Evolutionary conservation across 129 eudicot genomes (phyloP), one percentile per base, ranked within the genome.

Genomic region (Heracleum sosnowskyi): DNA sequence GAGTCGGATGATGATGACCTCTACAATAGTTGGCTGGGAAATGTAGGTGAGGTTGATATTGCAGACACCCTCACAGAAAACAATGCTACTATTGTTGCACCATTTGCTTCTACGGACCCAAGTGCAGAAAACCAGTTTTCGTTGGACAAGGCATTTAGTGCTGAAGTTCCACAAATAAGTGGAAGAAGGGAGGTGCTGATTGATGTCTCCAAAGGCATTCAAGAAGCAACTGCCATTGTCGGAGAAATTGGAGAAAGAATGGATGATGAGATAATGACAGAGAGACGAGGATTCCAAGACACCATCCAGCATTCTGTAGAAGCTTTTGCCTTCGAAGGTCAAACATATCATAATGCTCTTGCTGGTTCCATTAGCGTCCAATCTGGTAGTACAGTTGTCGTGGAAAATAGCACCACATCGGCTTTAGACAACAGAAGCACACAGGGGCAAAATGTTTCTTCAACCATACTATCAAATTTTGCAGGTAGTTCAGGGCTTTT

Each of bases 1-100:
- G 89, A 84, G n/a, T 88, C 88, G 11, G 93, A 80, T 70, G 82
- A 85, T 3, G 98, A 91, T 64, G 92, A 91, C 28, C 81, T 90
- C 44, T 79, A 89, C 69, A 82, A 81, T 20, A 84, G 81, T 77
- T 89, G 95, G 96, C 80, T 82, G 74, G 85, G 75, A 72, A 87
- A 84, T 33, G 87, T 53, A 42, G 84, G 77, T 33, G 86, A 73
- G 68, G 73, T 79, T 44, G 88, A 86, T 39, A 74, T 69, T 77
- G 80, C 85, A 36, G 85, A 55, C 44, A 35, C 69, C 24, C 82
- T 74, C 39, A 72, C 40, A 68, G 85, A 37, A 75, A 78, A 73
- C 37, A 79, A 76, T 57, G 60, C 49, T 11, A 34, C 51, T 37
- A 15, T 57, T 17, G 85, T 77, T 47, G 73, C 71, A 31, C 78